Base-by-base conservation (phyloP, 1,284 basidiomycete species). In the Phellopilus nigrolimitatus region DNA sequence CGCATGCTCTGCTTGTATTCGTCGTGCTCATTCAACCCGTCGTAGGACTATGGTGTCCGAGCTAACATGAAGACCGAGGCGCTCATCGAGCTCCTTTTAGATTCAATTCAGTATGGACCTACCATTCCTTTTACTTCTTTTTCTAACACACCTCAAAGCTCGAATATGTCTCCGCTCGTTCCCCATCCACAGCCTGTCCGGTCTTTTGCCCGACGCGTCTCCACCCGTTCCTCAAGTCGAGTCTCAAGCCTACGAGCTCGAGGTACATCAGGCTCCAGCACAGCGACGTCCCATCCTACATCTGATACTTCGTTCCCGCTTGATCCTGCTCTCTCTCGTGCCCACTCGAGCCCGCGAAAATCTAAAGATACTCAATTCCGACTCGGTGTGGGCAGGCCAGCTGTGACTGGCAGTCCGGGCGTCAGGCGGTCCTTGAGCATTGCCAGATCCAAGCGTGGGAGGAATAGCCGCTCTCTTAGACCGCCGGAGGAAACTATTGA, bases 31-130 rank as follows among this genome's bases (percentile, higher is more conserved):
- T 33, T 62, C 45, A 59, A 51, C 45, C 43, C 55, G 47, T 41
- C 47, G 31, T 52, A 88, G 85, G 83, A 87, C 57, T 80, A 82
- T 63, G 85, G 85, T 52, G 78, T 89, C 55, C 83, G 77, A 65
- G 85, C 87, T 44, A 88, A 88, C 65, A 75, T 88, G 62, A 89
- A 86, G 69, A 78, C 84, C 21, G 84, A 87, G 59, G 79, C 79
- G 40, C 69, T 89, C 56, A 86, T 89, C 60, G 81, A 88, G 60
- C 70, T 85, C n/a, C 69, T 88, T 12, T 67, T 86, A 10, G 77
- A 82, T 58, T 71, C 78, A 51, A 64, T 65, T 1, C 71, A 74
- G 65, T 15, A 59, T 56, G 72, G 59, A 15, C n/a, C 56, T 71
- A 61, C 27, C 36, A 17, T 28, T 24, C 40, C 25, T 36, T 19